phyloP scores from a whole-genome alignment of 345 rosid species.

The Gossypium longicalyx region DNA sequence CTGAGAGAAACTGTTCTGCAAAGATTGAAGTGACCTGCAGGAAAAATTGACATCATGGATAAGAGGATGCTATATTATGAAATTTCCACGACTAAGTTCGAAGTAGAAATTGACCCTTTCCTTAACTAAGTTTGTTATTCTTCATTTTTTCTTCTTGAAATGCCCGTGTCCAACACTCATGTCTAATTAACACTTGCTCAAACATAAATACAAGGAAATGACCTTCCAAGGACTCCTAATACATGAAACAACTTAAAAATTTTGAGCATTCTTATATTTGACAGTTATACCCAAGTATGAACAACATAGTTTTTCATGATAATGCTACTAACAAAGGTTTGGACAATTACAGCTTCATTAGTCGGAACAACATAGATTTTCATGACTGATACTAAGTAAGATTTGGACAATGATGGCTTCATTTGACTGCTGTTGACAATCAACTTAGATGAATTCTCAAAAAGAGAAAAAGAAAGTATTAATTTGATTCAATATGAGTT shows the following conservation, averaged over 20 bases:
- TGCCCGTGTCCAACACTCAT: too few relatives aligned
- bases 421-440: background rate
- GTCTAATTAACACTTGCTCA: background rate
- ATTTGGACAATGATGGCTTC: background rate
- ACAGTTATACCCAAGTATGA: background rate
- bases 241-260: background rate
- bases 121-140: too few relatives aligned
- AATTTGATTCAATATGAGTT: background rate
- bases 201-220: background rate
- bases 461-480: too few relatives aligned
- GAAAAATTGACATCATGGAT: background rate
- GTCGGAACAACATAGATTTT: background rate
- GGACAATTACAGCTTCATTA: background rate
- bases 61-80: background rate
- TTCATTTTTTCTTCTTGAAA: too few relatives aligned
- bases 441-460: background rate
- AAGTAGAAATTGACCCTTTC: too few relatives aligned
- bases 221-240: background rate
- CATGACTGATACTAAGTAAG: background rate
- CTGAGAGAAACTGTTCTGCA: background rate
- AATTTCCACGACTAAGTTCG: background rate
- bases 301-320: too few relatives aligned
- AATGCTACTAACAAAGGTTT: background rate
- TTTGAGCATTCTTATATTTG: background rate
- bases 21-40: conserved; percentile 1